Evolutionary conservation across 148 eudicot species (phyloP).

Genomic region (Camellia sinensis): DNA sequence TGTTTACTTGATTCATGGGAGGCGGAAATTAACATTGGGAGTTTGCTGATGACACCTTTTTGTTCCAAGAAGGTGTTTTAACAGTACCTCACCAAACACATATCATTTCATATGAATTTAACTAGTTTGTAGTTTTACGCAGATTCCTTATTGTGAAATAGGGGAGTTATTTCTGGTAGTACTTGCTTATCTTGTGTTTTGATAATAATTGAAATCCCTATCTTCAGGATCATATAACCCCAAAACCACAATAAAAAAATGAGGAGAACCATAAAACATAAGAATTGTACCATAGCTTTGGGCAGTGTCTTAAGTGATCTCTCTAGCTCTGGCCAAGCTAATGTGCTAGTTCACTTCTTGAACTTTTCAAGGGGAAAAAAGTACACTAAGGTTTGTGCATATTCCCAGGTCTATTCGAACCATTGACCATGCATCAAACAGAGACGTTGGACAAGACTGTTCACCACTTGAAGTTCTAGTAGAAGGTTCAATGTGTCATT

Average conservation of each 20-base stretch:
- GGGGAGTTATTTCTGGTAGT: neutral
- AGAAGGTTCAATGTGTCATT: too few relatives aligned
- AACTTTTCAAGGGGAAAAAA: neutral
- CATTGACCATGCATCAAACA: neutral
- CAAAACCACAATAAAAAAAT: too few relatives aligned
- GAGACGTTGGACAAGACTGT: neutral
- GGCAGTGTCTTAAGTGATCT: too few relatives aligned
- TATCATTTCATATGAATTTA: neutral
- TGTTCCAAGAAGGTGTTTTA: slow-evolving; percentile 35
- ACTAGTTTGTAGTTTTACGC: neutral
- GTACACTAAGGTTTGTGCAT: neutral
- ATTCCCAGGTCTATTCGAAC: neutral
- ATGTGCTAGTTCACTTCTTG: neutral
- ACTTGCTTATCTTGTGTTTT: neutral
- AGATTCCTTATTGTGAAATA: neutral
- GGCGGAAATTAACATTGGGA: slow-evolving; percentile 33
- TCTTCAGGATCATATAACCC: neutral
- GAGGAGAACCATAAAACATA: too few relatives aligned
- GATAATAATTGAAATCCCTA: neutral
- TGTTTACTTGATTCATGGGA: slow-evolving; percentile 55
- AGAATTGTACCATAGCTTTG: too few relatives aligned
- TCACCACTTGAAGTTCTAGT: too few relatives aligned
- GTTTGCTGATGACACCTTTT: slow-evolving; percentile 46
- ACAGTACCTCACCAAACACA: slow-evolving; percentile 44
- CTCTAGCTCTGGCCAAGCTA: neutral